Evolutionary conservation across 1,284 basidiomycete genomes (phyloP), one percentile per base, ranked within the genome.

Genomic region (Apiotrichum sp.): DNA sequence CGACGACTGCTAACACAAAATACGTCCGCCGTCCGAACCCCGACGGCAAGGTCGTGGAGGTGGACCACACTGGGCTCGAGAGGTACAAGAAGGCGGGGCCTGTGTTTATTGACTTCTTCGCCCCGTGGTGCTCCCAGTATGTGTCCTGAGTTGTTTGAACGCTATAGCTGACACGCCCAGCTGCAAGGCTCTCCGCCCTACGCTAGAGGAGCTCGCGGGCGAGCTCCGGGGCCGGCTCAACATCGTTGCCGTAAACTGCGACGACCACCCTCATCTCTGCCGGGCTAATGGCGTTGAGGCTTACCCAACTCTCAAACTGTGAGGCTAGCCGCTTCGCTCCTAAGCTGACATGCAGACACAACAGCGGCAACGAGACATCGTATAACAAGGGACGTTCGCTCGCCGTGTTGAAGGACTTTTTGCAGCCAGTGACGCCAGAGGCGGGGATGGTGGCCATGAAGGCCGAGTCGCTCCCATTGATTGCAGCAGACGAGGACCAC

Each of bases 101-200:
- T 0, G 78, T 84, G 0, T 89, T 95, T 65, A 80, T 93, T 76
- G 93, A 96, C 71, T 96, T 88, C 78, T 95, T 82, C 69, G 91
- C 90, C 0, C 92, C 92, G 0, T 93, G 91, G 91, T 93, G 91
- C 71, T 86, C 87, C 1, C 92, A 95, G 77, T 79, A 55, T 66
- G 75, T 71, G 29, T 16, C 14, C 9, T 11, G 9, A 6, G 14
- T 16, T 3, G 32, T 3, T 3, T 14, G 6, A 22, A 14, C n/a
- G 47, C 59, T 65, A 53, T 65, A 50, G 29, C 11, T 2, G 8
- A n/a, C n/a, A n/a, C n/a, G n/a, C n/a, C n/a, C 57, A 77, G 75
- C 58, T 93, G 91, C 81, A 92, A 93, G 78, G 88, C 88, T 66
- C 81, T 93, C 2, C 87, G 88, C 0, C 90, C 63, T 75, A 77